Evolutionary conservation across 1,139 yeast species (phyloP).

Genomic region (Candida buenavistaensis): DNA sequence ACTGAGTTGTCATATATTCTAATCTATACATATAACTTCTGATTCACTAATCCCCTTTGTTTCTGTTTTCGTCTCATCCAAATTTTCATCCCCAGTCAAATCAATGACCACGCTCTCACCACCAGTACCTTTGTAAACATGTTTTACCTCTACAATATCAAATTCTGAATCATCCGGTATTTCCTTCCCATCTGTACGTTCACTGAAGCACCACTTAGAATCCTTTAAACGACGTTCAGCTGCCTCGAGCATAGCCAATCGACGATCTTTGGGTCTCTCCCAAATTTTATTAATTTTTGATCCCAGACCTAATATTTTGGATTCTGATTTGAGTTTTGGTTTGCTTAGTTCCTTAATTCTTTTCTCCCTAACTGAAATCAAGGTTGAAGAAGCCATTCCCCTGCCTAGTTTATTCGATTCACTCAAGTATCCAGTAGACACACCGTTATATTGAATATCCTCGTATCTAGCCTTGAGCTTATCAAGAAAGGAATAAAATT

Average conservation of each 20-base stretch:
- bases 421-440: conserved; percentile 34
- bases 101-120: conserved; percentile 1
- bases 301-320: conserved; percentile 32
- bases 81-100: conserved; percentile 3
- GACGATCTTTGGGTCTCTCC: conserved; percentile 24
- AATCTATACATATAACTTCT: no score
- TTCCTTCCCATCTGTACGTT: conserved; percentile 19
- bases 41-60: no score
- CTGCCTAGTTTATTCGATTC: conserved; percentile 57
- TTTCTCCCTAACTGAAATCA: conserved; percentile 33
- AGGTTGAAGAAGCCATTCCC: conserved; percentile 15
- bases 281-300: conserved; percentile 12
- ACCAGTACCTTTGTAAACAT: conserved; percentile 2
- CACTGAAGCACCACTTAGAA: conserved; percentile 51
- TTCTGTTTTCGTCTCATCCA: background rate
- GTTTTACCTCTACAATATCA: conserved; percentile 24
- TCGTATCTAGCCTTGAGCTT: conserved; percentile 60
- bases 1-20: no score
- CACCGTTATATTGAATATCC: conserved; percentile 40
- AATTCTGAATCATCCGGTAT: conserved; percentile 38
- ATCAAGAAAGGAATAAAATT: conserved; percentile 67
- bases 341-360: conserved; percentile 39
- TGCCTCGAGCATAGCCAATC: conserved; percentile 61
- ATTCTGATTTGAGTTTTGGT: conserved; percentile 40
- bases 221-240: conserved; percentile 65